phyloP scores from a whole-genome alignment of 345 rosid species.

The Boechera stricta region DNA sequence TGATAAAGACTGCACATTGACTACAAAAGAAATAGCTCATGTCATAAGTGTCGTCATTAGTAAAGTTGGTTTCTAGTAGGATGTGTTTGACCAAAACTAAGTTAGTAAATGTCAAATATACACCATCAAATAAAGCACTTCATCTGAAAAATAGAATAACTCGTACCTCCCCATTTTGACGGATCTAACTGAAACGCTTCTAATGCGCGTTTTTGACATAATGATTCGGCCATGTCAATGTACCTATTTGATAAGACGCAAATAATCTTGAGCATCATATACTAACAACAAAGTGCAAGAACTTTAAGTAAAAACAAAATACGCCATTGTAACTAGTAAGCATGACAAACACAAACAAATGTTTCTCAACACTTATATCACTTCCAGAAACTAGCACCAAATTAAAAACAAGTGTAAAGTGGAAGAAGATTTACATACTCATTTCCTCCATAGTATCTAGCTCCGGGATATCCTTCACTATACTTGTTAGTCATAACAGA shows the following conservation, averaged over 20 bases:
- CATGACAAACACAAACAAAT: not conserved
- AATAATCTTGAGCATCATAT: conserved; percentile 13
- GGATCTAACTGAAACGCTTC: conserved; percentile 89
- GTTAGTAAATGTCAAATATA: conserved; percentile 6
- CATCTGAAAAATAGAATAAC: not conserved
- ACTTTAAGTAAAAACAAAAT: too few relatives aligned
- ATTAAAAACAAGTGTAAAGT: not conserved
- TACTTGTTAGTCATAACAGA: conserved; percentile 97
- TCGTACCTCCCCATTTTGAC: conserved; percentile 92
- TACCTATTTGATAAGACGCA: conserved; percentile 56
- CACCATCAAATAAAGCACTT: not conserved
- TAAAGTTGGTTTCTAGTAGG: conserved; percentile 8
- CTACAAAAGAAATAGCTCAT: conserved; percentile 56
- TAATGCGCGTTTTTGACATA: conserved; percentile 91
- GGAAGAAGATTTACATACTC: conserved; percentile 57
- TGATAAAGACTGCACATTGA: conserved; percentile 92
- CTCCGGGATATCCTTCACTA: conserved; percentile 97
- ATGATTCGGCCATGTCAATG: conserved; percentile 90
- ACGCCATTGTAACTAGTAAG: too few relatives aligned
- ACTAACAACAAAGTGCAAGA: not conserved
- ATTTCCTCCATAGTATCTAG: conserved; percentile 95
- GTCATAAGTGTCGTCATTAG: not conserved
- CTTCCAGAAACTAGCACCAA: too few relatives aligned
- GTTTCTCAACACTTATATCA: not conserved
- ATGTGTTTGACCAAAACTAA: conserved; percentile 2